These are phyloP conservation scores for Trichoderma parareesei DNA, from an alignment of 495 filamentous ascomycete species.

Conservation along the genomic window DNA sequence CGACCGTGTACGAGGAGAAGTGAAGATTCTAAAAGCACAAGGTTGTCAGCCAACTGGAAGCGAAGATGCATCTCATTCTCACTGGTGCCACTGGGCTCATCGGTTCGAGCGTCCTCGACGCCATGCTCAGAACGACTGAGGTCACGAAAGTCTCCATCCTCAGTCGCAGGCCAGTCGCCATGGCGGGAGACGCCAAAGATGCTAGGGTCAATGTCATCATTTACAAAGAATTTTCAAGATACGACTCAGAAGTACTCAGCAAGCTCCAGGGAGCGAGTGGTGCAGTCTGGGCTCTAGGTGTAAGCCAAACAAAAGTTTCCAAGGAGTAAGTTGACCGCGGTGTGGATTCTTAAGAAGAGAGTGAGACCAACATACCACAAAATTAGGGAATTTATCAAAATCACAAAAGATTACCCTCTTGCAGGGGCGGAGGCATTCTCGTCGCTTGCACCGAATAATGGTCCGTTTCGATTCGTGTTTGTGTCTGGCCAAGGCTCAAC, in stretches of 20 bases:
- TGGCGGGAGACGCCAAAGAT: constrained; percentile 51
- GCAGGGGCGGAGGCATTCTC: constrained; percentile 54
- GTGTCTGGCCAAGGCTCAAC: constrained; percentile 55
- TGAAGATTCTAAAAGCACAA: background rate
- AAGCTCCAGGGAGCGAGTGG: constrained; percentile 55
- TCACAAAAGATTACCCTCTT: constrained; percentile 57
- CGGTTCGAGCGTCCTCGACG: constrained; percentile 54
- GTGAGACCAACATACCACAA: background rate
- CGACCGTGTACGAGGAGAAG: no score
- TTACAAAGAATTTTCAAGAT: constrained; percentile 55
- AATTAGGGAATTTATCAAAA: constrained; percentile 51
- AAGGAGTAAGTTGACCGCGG: constrained; percentile 28
- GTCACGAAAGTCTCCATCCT: constrained; percentile 59
- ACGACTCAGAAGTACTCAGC: constrained; percentile 45
- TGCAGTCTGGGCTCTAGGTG: constrained; percentile 65
- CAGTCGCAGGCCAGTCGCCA: constrained; percentile 53
- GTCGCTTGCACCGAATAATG: constrained; percentile 13
- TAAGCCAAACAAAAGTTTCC: constrained; percentile 46
- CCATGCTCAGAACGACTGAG: constrained; percentile 49
- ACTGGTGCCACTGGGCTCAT: constrained; percentile 70
- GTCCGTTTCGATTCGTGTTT: constrained; percentile 60
- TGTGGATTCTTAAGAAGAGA: constrained; percentile 21
- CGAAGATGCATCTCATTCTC: constrained; percentile 60
- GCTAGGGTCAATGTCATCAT: constrained; percentile 51
- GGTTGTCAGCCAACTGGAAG: background rate